A percentile compares a stretch with the other conserved stretches of the same genome.
These are phyloP conservation scores for Calonectria pauciramosa DNA, from an alignment of 2,329 filamentous ascomycete genomes.

Conservation along the genomic window DNA sequence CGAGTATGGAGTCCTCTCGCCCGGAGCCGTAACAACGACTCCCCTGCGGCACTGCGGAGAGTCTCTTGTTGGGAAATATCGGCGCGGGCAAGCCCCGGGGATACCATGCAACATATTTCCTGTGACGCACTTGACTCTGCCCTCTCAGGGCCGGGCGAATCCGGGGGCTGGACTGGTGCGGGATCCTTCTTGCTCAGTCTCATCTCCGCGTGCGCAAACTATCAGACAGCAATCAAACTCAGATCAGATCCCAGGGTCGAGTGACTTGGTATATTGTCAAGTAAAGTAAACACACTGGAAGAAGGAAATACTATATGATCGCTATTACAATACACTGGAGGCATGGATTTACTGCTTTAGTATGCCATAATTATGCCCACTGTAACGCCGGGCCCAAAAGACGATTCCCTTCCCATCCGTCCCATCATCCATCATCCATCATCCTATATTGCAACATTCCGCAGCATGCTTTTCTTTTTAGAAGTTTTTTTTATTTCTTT, in stretches of 20 bases:
- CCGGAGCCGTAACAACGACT: slow-evolving; percentile 8
- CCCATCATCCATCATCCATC: background rate
- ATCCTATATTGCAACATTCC: background rate
- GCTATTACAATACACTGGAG: slow-evolving; percentile 24
- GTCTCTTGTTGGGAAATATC: slow-evolving; percentile 9
- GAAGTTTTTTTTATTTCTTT: background rate
- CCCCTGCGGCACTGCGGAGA: slow-evolving; percentile 6
- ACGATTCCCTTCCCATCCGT: slow-evolving; percentile 13
- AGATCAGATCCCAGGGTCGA: background rate
- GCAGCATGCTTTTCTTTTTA: background rate
- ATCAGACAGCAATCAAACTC: background rate
- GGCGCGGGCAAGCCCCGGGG: slow-evolving; percentile 12
- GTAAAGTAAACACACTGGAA: background rate
- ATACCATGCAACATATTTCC: background rate
- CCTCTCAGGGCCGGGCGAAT: slow-evolving; percentile 11
- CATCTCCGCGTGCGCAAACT: background rate
- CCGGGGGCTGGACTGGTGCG: slow-evolving; percentile 8
- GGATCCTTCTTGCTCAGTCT: slow-evolving; percentile 3
- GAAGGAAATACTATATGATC: slow-evolving; percentile 5
- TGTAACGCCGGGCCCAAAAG: slow-evolving; percentile 19
- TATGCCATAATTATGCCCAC: slow-evolving; percentile 16
- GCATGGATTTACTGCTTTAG: slow-evolving; percentile 16
- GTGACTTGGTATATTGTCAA: slow-evolving; percentile 2
- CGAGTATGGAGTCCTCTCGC: background rate
- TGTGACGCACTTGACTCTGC: background rate